Base-by-base conservation (phyloP, 345 rosid genomes). In the Citropsis articulata region DNA sequence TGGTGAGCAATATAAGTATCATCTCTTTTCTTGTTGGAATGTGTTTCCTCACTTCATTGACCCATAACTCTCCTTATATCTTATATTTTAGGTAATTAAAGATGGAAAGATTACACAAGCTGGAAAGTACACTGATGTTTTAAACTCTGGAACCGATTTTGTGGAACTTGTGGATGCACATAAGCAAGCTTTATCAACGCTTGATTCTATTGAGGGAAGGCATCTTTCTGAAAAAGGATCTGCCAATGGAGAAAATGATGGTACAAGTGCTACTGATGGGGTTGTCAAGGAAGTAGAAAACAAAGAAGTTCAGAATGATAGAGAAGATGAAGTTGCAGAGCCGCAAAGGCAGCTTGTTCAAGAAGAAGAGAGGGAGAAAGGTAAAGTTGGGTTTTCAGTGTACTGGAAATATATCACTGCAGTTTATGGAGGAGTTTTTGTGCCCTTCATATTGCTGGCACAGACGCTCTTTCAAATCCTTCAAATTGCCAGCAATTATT, bases 331-430 rank as follows among this genome's bases (percentile, higher is more conserved):
- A 22, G 75, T 30, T 5, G 70, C 48, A n/a, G 86, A 64, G 80
- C 84, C 87, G 40, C 83, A 83, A 77, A 88, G 89, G 66, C 97
- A 93, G 83, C 89, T 90, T 76, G 88, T 93, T 72, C 91, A 93
- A 84, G 95, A 90, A 79, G 98, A 93, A 57, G 98, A 93, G 79
- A 88, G 97, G 72, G 97, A 90, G 85, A 93, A 89, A 84, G 98
- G 98, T 4, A 84, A 82, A 57, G 98, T 93, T 22, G 93, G 91
- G 69, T 85, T 89, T 79, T 50, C 83, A 1, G 92, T 93, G 4
- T 93, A 89, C 83, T 80, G 90, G 92, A 88, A 88, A 24, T 92
- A 88, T 73, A 77, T 90, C 50, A 91, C 91, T 2, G 80, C 81
- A 9, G 90, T 90, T 68, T 87, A 90, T 40, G 88, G 93, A 66